Evolutionary conservation across 179 eudicot species (phyloP).

Genomic region (Carnegiea gigantea): DNA sequence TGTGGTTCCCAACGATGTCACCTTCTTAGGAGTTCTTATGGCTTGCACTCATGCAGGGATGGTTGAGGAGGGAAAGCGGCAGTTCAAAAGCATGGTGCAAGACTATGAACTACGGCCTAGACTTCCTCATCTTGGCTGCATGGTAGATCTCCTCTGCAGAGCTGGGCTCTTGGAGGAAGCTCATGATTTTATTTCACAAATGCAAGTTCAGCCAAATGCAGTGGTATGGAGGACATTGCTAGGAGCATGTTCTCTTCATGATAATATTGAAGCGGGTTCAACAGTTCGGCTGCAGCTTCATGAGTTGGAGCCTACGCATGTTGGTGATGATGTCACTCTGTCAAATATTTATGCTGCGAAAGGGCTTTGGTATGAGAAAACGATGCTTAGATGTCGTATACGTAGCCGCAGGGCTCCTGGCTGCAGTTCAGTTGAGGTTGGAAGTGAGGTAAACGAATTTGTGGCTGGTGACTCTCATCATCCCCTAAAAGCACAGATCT

Average conservation of each 20-base stretch:
- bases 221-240: conserved; percentile 53
- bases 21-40: conserved; percentile 50
- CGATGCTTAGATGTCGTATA: conserved; percentile 30
- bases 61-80: conserved; percentile 41
- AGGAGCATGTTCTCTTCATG: conserved; percentile 46
- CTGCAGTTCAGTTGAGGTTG: conserved; percentile 44
- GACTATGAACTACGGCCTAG: conserved; percentile 39
- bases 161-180: conserved; percentile 46
- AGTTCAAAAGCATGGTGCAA: conserved; percentile 41
- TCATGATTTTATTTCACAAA: conserved; percentile 30
- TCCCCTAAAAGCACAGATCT: conserved; percentile 30
- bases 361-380: conserved; percentile 51
- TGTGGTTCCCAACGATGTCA: conserved; percentile 44
- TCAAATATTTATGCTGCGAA: conserved; percentile 46
- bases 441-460: conserved; percentile 41
- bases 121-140: conserved; percentile 53
- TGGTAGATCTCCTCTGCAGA: conserved; percentile 54
- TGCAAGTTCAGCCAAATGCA: conserved; percentile 42
- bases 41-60: conserved; percentile 55
- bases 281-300: conserved; percentile 28
- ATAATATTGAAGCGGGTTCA: conserved; percentile 36
- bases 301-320: conserved; percentile 33
- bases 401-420: conserved; percentile 38
- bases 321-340: conserved; percentile 44
- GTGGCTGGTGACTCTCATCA: conserved; percentile 44